Base-by-base conservation (phyloP, 805 yeast genomes). In the Candida boleticola region DNA sequence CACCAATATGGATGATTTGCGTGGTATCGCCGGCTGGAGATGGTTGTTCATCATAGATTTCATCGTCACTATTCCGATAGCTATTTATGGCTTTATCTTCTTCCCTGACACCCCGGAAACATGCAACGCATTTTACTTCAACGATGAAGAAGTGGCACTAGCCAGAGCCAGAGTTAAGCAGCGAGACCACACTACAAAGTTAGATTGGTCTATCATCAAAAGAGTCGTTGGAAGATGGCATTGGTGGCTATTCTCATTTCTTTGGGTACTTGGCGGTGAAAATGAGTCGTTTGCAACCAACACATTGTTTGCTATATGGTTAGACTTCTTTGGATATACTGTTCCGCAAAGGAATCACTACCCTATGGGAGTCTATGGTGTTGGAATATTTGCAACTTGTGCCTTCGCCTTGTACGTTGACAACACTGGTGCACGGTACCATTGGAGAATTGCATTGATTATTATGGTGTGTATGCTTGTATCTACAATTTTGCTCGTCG, bases 41-140 rank as follows among this genome's bases (percentile, higher is more conserved):
- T 80, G 85, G 85, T 73, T 80, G n/a, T 82, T 79, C 53, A 76
- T 82, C 35, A 77, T 81, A 46, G 85, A 81, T 58, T 80, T 78
- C 48, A 51, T 77, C 25, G 68, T 80, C 35, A 79, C 85, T 0
- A 52, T 80, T 3, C 84, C 84, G 1, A 74, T 81, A 41, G 74
- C 77, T 3, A 29, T 79, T 3, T 79, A 74, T 47, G 85, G 87
- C 1, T 67, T 74, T 43, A 36, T 82, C 2, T 73, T 73, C 42
- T 78, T 81, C 55, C 87, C 87, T 10, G 84, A 80, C 52, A 54
- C 65, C 23, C 83, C 83, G 9, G 76, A 71, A n/a, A 67, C 72
- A 31, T 46, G 50, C 21, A 47, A 54, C 42, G 56, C 61, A 4
- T 55, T 56, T 42, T 61, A 57, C 45, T 54, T 61, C 36, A 49